Evolutionary conservation across 2,329 filamentous ascomycete genomes (phyloP), one percentile per base, ranked within the genome.

Genomic region (Aureobasidium sp.): DNA sequence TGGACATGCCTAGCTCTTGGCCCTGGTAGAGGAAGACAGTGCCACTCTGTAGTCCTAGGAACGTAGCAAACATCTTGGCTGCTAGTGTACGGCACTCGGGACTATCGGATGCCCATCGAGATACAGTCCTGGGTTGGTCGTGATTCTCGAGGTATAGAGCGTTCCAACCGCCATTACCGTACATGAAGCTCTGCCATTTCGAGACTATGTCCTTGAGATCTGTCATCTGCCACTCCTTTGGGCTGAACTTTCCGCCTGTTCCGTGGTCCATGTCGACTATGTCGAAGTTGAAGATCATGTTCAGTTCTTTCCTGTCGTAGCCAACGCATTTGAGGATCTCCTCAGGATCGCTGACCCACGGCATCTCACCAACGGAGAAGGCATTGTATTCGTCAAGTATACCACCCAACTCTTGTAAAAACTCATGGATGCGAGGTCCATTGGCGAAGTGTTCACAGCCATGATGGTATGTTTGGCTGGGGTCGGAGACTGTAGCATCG

Each of bases 241-340:
- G 44, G 67, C 69, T 1, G 66, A 67, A 81, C 64, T 81, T 82
- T 57, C 78, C 69, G 5, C 61, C 58, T 51, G 69, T 61, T 10
- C 78, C 78, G 61, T 78, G 72, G 62, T 82, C 79, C 30, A 82
- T 71, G 39, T 79, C 74, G 64, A 82, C 75, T 16, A 82, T 74
- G 59, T 88, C 85, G 68, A 89, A 88, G 67, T 87, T 82, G 72
- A 89, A 88, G 50, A 88, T 85, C 84, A 88, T 88, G 69, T 82
- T 85, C 51, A 88, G 72, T 68, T 88, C 53, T 11, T 57, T 84
- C 39, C 78, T 51, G 48, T 51, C 48, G 44, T 76, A 78, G 3
- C 77, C 77, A 3, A 88, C 84, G 3, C 75, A 76, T 13, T 75
- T 74, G 10, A 83, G 65, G 2, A 82, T 77, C 63, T 82, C 79